Evolutionary conservation across 2,329 filamentous ascomycete species (phyloP).

Genomic region (Fusarium setosum): DNA sequence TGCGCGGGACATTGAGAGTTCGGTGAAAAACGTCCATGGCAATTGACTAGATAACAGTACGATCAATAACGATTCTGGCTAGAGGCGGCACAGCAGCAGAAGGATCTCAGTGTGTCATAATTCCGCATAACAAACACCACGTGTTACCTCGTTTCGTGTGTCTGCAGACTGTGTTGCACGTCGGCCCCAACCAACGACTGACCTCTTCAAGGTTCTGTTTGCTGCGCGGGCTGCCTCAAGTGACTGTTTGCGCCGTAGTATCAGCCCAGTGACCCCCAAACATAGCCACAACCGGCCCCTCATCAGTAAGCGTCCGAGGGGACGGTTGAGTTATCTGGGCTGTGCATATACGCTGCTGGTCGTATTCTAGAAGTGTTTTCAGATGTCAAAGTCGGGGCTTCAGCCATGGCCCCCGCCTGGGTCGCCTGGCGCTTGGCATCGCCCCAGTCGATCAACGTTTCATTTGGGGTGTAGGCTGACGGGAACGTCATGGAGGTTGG

Average conservation of each 20-base stretch:
- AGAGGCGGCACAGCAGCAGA: background rate
- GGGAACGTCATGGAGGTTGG: background rate
- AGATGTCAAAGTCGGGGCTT: background rate
- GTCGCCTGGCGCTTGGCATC: background rate
- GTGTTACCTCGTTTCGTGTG: background rate
- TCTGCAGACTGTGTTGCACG: background rate
- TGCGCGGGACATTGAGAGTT: too few species aligned
- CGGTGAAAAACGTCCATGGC: too few species aligned
- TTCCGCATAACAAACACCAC: background rate
- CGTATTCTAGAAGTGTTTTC: background rate
- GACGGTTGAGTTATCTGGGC: background rate
- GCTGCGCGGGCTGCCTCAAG: background rate
- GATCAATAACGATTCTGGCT: background rate
- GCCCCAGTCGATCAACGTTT: background rate
- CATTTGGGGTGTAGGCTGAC: background rate
- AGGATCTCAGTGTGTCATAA: background rate
- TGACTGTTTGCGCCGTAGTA: background rate
- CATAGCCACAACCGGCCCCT: too few species aligned
- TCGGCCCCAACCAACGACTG: background rate
- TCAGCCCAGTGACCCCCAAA: background rate
- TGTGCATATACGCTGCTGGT: background rate
- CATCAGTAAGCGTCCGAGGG: too few species aligned
- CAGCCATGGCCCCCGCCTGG: background rate
- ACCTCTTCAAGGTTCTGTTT: background rate
- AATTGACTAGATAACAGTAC: background rate